These are phyloP conservation scores for Fonsecaea pugnacius DNA, from an alignment of 2,329 filamentous ascomycete genomes.

Conservation along the genomic window DNA sequence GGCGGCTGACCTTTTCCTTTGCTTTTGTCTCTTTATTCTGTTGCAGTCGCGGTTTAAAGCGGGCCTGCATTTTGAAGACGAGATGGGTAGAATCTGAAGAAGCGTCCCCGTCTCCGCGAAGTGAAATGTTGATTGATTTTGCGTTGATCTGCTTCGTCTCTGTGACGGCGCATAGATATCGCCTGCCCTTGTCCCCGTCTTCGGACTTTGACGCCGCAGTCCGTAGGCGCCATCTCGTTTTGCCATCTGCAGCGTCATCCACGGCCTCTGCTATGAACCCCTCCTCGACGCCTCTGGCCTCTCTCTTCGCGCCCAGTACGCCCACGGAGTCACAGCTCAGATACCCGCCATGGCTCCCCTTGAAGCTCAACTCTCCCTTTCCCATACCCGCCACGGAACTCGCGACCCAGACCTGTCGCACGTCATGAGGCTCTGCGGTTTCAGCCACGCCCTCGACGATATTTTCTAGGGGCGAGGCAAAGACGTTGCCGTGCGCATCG, in stretches of 20 bases:
- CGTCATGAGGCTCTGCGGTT: constrained; percentile 94
- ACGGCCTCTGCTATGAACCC: constrained; percentile 30
- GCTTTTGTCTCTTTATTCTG: constrained; percentile 82
- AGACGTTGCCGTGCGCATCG: constrained; percentile 85
- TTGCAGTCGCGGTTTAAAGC: constrained; percentile 84
- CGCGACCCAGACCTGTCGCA: constrained; percentile 92
- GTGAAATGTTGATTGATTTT: constrained; percentile 33
- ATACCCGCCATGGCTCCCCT: constrained; percentile 84
- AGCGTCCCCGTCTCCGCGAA: constrained; percentile 35
- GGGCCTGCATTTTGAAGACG: constrained; percentile 87
- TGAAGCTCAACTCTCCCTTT: constrained; percentile 68
- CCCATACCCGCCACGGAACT: constrained; percentile 82
- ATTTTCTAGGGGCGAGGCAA: constrained; percentile 80
- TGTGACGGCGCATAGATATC: constrained; percentile 25
- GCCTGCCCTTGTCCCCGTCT: constrained; percentile 24
- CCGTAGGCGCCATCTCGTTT: constrained; percentile 24
- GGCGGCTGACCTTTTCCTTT: constrained; percentile 79
- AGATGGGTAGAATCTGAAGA: constrained; percentile 18
- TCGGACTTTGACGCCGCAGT: constrained; percentile 27
- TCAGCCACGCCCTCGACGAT: constrained; percentile 78
- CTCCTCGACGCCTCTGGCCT: constrained; percentile 41
- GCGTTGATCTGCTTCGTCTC: constrained; percentile 19
- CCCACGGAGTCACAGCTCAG: constrained; percentile 36
- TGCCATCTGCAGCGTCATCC: constrained; percentile 12
- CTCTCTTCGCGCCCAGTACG: constrained; percentile 36